Base-by-base conservation (phyloP, 176 grass and related monocot species). In the Triticum timopheevii region DNA sequence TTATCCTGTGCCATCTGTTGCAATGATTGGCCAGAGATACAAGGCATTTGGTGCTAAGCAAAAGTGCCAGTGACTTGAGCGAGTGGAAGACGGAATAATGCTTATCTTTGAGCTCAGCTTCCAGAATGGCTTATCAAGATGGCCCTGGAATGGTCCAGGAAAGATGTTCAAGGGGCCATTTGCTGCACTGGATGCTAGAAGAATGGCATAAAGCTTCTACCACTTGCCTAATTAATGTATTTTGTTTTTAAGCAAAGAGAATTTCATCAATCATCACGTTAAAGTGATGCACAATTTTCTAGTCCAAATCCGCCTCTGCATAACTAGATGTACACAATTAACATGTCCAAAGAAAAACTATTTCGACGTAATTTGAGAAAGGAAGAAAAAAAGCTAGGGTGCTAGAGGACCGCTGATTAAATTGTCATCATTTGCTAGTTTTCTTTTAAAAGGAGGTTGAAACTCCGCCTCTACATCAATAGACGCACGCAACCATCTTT, bases 81-180 rank as follows among this genome's bases (percentile, higher is more conserved):
- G 54, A 71, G 81, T 82, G 79, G 73, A 62, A 19, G 15, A 23
- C 10, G 72, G 75, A 64, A 84, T 72, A 61, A 78, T 84, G 74
- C 65, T 52, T n/a, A 49, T 88, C 81, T 25, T 83, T 71, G 3
- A 38, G 65, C 85, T 50, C 54, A 39, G 45, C 81, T 47, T 28
- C 44, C 44, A 52, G 72, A 76, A 76, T 76, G 73, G 44, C 73
- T 71, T 52, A 76, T 49, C 65, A 42, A 47, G 33, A 64, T 64
- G 67, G 38, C 20, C 79, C 28, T 73, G 85, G 69, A 75, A 82
- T 58, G 44, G 25, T 76, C 73, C 44, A 20, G 1, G 25, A 76
- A 76, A 52, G 86, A 33, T 76, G 42, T 58, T 76, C 11, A 0
- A 6, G 63, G 77, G 67, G 13, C 54, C 40, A 34, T 73, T 73